Conservation (phyloP, 495 filamentous ascomycete genomes). For the Talaromyces ruber region DNA sequence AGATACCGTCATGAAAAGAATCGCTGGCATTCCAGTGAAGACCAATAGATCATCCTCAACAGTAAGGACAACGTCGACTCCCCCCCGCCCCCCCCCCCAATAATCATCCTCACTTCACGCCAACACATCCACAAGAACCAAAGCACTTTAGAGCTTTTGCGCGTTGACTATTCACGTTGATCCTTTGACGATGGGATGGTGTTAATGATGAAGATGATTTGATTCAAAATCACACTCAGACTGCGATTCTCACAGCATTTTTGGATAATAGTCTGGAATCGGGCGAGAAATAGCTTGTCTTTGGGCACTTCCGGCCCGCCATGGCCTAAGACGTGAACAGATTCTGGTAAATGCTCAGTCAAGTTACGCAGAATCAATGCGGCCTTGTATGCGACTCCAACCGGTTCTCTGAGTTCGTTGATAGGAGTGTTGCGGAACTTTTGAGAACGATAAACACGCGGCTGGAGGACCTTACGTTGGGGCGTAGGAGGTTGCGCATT, state of each 20-base stretch:
- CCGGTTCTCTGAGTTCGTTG: slow-evolving; percentile 76
- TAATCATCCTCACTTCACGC: neutral
- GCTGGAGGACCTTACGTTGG: slow-evolving; percentile 31
- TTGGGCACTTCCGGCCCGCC: slow-evolving; percentile 17
- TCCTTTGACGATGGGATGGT: neutral
- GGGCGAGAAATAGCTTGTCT: slow-evolving; percentile 32
- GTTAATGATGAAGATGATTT: slow-evolving; percentile 31
- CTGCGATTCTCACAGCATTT: slow-evolving; percentile 35
- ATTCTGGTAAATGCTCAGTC: slow-evolving; percentile 56
- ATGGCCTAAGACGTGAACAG: neutral
- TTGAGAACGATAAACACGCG: slow-evolving; percentile 34
- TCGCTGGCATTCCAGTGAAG: neutral
- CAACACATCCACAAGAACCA: neutral
- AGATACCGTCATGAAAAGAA: neutral
- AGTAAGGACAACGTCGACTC: neutral
- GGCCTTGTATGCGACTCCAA: slow-evolving; percentile 77
- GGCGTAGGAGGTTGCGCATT: slow-evolving; percentile 35
- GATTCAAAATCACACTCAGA: slow-evolving; percentile 34
- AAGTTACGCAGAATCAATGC: slow-evolving; percentile 85
- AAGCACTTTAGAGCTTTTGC: neutral
- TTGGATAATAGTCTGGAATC: slow-evolving; percentile 34
- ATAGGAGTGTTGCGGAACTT: slow-evolving; percentile 55
- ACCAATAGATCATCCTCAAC: neutral
- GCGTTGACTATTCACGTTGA: neutral
- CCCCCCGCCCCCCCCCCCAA: no score